Evolutionary conservation across 345 rosid genomes (phyloP), one percentile per base, ranked within the genome.

Genomic region (Eucalyptus urophylla): DNA sequence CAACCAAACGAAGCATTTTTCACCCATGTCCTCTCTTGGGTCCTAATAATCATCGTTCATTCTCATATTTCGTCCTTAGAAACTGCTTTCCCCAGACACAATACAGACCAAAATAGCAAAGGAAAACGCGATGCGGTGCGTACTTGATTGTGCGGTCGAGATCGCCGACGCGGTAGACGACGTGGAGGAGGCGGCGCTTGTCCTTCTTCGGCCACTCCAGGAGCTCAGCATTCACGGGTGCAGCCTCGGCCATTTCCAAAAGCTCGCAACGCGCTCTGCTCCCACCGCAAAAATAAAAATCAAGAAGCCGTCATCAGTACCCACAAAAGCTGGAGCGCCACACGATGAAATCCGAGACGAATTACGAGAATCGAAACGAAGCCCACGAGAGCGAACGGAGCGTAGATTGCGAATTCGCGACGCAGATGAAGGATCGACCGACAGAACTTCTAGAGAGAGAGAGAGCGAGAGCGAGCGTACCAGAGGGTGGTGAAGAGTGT

Each of bases 181-280:
- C 99, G 86, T 97, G 99, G 89, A 97, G 97, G 3, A 96, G n/a
- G 13, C 99, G 95, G 62, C 98, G 99, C 80, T 92, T 95, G 90
- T 97, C 99, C 88, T 96, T 97, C 96, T 93, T 97, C 21, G 99
- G 95, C 97, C 98, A 97, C 81, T 97, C 98, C 92, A 94, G 62
- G 89, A 97, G 87, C 89, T 96, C 99, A 40, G 94, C 90, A 86
- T 92, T 93, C 53, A 54, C 92, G 88, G 89, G 89, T 69, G 92
- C 93, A 90, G 94, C 92, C 86, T 92, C 97, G 5, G 97, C 97
- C 98, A 96, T 95, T 49, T 87, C 80, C 81, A 65, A 47, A 21
- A 19, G 54, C 24, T 50, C 54, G 31, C 56, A n/a, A 8, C 2
- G 14, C 56, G 43, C 87, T 88, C 87, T 83, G 49, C 50, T 44